These are phyloP conservation scores for Russula foetens DNA, from an alignment of 768 basidiomycete species.

Conservation along the genomic window DNA sequence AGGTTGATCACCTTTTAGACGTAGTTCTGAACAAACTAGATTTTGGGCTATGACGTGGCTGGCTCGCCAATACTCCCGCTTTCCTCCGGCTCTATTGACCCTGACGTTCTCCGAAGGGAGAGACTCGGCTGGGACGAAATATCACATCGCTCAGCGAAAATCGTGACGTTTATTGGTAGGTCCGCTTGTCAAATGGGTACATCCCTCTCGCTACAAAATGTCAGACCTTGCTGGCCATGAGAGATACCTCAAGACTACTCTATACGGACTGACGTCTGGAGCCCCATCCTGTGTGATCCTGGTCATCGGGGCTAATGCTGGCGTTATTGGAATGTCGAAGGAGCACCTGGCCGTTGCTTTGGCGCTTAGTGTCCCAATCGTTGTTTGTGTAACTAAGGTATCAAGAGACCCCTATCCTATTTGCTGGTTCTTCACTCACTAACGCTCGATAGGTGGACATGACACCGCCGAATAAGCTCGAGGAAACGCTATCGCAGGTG, in stretches of 20 bases:
- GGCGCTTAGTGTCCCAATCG: conserved; percentile 87
- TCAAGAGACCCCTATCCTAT: background rate
- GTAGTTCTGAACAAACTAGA: conserved; percentile 36
- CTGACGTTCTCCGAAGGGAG: conserved; percentile 66
- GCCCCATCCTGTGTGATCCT: conserved; percentile 88
- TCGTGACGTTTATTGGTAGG: conserved; percentile 84
- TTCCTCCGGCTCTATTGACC: conserved; percentile 44
- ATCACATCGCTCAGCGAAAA: conserved; percentile 79
- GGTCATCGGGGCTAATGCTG: conserved; percentile 94
- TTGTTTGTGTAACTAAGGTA: conserved; percentile 93
- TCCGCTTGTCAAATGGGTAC: background rate
- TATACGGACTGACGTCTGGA: conserved; percentile 92
- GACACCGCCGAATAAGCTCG: conserved; percentile 88
- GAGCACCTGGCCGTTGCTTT: conserved; percentile 95
- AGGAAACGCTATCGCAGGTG: conserved; percentile 89
- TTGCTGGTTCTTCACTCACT: background rate
- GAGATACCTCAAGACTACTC: conserved; percentile 83
- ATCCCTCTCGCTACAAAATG: background rate
- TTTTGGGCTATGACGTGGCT: conserved; percentile 75
- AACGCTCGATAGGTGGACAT: conserved; percentile 68
- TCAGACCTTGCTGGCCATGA: conserved; percentile 94
- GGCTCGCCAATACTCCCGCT: conserved; percentile 76
- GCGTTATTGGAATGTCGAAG: conserved; percentile 86
- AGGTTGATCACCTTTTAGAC: background rate
- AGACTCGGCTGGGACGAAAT: conserved; percentile 97